Base-by-base conservation (phyloP, 768 basidiomycete genomes). In the Infundibulicybe gibba region DNA sequence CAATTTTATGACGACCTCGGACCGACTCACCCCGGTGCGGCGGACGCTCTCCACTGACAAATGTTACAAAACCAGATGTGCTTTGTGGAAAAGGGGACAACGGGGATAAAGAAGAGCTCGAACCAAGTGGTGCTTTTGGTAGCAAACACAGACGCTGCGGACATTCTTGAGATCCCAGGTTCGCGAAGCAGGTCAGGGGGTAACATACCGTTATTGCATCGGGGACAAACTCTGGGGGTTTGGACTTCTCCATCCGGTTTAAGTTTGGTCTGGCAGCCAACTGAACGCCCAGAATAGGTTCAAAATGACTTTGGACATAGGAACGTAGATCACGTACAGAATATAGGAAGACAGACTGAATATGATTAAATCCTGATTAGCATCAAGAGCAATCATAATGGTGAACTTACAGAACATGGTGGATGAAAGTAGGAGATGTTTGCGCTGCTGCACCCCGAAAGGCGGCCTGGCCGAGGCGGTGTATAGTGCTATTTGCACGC, bases 81-180 rank as follows among this genome's bases (percentile, higher is more conserved):
- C 45, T 76, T 76, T 41, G 75, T 75, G 17, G 63, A 74, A 55
- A 88, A 66, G 1, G 87, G 87, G 37, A 90, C 62, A 47, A 90
- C 64, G 17, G 84, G 87, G 12, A 90, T 71, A 62, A 79, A 86
- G 67, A 83, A 89, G 39, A 90, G 59, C 62, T 87, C 84, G 58
- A 90, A 85, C 87, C 86, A 89, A 32, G 66, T 77, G 45, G 80
- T 79, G 31, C 74, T 72, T 61, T 85, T 87, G 25, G 83, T 83
- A 25, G 75, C 67, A 41, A 81, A 64, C 46, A 86, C 80, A 43
- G 81, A 73, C 17, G 69, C 86, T 86, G 53, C 32, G 25, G 9
- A 44, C 47, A 40, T 15, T 49, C 21, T 40, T 42, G 25, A 44
- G 15, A 49, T 40, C 47, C 43, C 16, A 44, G 43, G 32, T 25